Evolutionary conservation across 108 stramenopile genomes (phyloP).

Genomic region (Aurantiochytrium sp.): DNA sequence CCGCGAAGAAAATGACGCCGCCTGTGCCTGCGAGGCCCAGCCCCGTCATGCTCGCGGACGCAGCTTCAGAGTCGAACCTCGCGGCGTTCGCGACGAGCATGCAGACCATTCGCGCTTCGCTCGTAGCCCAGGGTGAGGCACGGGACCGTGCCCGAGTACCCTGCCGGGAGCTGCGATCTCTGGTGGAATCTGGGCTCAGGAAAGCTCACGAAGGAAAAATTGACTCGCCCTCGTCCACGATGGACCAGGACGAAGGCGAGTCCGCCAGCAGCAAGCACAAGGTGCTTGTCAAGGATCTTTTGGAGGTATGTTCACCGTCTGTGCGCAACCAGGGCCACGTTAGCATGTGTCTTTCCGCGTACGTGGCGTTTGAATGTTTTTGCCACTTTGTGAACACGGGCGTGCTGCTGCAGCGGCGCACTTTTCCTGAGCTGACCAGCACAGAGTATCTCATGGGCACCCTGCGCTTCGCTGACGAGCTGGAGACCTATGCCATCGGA

Average conservation of each 20-base stretch:
- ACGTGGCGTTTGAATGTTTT: not conserved
- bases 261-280: not conserved
- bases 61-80: not conserved
- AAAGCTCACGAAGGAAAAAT: not conserved
- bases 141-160: not conserved
- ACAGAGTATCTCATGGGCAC: not conserved
- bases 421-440: not conserved
- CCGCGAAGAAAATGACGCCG: not conserved
- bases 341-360: not conserved
- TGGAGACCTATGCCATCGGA: not conserved
- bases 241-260: too few species aligned
- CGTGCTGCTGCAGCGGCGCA: not conserved
- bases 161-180: not conserved
- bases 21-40: not conserved
- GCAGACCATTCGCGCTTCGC: not conserved
- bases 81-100: not conserved
- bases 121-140: not conserved
- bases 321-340: not conserved
- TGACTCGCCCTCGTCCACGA: too few species aligned
- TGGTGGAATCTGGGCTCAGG: not conserved
- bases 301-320: not conserved
- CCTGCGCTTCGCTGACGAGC: not conserved
- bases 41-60: not conserved
- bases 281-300: not conserved
- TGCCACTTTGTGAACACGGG: not conserved